Conservation (phyloP, 768 basidiomycete genomes). For the Rhodotorula babjevae region DNA sequence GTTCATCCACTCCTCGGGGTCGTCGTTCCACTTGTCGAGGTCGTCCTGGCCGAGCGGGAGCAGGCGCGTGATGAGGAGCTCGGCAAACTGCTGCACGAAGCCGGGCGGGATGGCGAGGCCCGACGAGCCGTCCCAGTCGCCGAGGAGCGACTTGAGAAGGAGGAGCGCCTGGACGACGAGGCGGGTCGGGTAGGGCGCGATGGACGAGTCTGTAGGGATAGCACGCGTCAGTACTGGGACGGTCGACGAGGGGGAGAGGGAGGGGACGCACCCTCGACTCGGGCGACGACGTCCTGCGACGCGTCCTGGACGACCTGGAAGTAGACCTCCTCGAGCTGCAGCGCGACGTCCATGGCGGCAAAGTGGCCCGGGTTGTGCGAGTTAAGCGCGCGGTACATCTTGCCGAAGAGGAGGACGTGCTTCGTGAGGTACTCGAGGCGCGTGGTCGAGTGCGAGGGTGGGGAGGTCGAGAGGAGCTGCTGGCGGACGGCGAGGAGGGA, state of each 20-base stretch:
- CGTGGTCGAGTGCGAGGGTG: neutral
- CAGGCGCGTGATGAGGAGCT: constrained; percentile 72
- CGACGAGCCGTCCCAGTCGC: constrained; percentile 35
- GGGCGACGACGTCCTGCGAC: neutral
- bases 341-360: constrained; percentile 21
- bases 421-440: constrained; percentile 31
- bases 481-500: constrained; percentile 23
- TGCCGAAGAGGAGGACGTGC: constrained; percentile 29
- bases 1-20: constrained; percentile 94
- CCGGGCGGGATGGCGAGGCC: constrained; percentile 13
- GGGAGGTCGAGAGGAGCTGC: constrained; percentile 7
- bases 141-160: constrained; percentile 34
- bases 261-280: constrained; percentile 1
- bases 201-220: constrained; percentile 12
- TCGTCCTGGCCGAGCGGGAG: constrained; percentile 78
- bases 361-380: constrained; percentile 19
- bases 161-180: constrained; percentile 39
- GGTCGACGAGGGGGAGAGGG: neutral
- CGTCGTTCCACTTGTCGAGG: constrained; percentile 73
- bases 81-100: constrained; percentile 52
- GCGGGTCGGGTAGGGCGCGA: constrained; percentile 25
- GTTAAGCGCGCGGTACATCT: constrained; percentile 34
- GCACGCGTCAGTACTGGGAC: too few relatives aligned
- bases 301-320: constrained; percentile 26
- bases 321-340: constrained; percentile 9